These are phyloP conservation scores for Sanguinoderma infundibulare DNA, from an alignment of 1,284 basidiomycete genomes.

Conservation along the genomic window DNA sequence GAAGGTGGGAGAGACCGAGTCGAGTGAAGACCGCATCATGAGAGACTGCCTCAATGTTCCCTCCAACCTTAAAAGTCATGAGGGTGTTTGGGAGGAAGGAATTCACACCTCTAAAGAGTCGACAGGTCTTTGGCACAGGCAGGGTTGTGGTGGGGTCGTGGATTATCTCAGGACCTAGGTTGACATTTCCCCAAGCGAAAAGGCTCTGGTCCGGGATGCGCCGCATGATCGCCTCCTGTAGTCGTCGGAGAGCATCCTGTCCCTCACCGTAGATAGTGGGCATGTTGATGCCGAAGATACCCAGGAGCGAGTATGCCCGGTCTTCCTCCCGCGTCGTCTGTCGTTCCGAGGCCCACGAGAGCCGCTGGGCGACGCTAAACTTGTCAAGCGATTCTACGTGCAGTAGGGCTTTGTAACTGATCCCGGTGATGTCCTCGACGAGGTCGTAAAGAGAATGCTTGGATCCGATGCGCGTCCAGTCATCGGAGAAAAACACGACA, in stretches of 20 bases:
- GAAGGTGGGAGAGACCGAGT: not conserved
- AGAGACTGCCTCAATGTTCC: not conserved
- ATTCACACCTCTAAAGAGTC: no score
- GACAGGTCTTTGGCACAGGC: no score
- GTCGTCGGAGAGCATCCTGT: not conserved
- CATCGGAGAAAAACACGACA: not conserved
- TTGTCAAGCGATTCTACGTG: not conserved
- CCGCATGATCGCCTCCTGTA: not conserved
- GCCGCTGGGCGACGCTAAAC: not conserved
- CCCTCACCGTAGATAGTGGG: not conserved
- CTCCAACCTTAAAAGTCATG: no score
- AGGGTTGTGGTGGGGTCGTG: no score
- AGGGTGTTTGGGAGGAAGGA: no score
- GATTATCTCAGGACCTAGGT: not conserved
- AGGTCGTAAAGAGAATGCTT: not conserved
- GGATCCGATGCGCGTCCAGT: not conserved
- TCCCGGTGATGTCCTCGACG: not conserved
- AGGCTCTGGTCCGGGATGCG: not conserved
- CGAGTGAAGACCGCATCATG: not conserved
- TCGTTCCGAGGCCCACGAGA: not conserved
- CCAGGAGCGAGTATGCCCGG: not conserved
- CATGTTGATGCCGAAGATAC: not conserved
- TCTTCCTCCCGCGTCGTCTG: not conserved
- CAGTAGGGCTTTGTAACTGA: not conserved
- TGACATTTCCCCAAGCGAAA: not conserved